A percentile compares a stretch with the other conserved stretches of the same genome.
These are phyloP conservation scores for Vitellaria paradoxa DNA, from an alignment of 179 eudicot species.

Conservation along the genomic window DNA sequence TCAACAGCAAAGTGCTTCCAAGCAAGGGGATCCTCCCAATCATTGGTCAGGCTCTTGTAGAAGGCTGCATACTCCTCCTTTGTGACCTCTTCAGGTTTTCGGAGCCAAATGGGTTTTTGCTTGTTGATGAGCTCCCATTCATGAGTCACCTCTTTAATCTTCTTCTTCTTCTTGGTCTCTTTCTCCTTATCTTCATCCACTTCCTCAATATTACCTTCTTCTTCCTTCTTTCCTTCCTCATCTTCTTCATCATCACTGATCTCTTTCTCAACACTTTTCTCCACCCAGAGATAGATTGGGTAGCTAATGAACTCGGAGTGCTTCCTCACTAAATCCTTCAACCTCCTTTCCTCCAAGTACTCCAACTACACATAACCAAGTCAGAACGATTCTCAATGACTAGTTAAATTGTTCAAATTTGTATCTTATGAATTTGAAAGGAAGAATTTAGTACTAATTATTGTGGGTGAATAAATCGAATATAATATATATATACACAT, in stretches of 20 bases:
- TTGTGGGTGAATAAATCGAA: too few relatives aligned
- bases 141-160: conserved; percentile 57
- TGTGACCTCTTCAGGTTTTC: conserved; percentile 56
- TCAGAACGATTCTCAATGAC: background rate
- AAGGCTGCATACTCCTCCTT: conserved; percentile 58
- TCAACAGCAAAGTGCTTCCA: conserved; percentile 59
- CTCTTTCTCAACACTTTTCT: conserved; percentile 59
- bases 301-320: conserved; percentile 66
- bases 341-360: conserved; percentile 54
- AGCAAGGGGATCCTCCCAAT: conserved; percentile 63
- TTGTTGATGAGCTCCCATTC: conserved; percentile 59
- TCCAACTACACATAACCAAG: conserved; percentile 30
- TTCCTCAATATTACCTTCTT: conserved; percentile 50
- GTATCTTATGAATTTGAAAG: too few relatives aligned
- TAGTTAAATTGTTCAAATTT: too few relatives aligned
- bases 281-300: conserved; percentile 60
- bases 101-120: conserved; percentile 58
- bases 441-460: too few relatives aligned
- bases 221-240: conserved; percentile 44
- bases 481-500: too few relatives aligned
- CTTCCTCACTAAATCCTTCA: conserved; percentile 57
- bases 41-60: conserved; percentile 59
- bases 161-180: conserved; percentile 36
- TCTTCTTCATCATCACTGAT: conserved; percentile 61
- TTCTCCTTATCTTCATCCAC: conserved; percentile 42